Conservation (phyloP, 345 rosid genomes). For the Cardiospermum halicacabum region DNA sequence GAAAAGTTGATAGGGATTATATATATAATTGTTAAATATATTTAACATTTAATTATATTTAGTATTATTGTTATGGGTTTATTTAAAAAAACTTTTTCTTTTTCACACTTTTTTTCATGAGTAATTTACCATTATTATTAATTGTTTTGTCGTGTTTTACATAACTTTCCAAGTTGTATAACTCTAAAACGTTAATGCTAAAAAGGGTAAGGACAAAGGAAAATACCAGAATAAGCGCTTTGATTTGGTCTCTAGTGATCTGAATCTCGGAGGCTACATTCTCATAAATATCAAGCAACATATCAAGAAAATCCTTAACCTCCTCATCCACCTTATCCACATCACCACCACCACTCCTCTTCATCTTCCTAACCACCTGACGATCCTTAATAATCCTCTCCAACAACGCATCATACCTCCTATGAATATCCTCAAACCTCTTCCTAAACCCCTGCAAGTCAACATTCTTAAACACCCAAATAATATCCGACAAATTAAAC, state of each 20-base stretch:
- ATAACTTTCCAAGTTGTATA: no score
- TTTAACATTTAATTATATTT: no score
- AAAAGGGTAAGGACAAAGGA: no score
- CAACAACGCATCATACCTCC: slow-evolving; percentile 29
- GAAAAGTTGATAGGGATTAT: no score
- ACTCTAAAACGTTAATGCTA: no score
- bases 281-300: slow-evolving; percentile 33
- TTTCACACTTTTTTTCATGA: no score
- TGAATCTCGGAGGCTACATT: slow-evolving; percentile 23
- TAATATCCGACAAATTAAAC: slow-evolving; percentile 39
- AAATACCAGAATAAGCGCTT: slow-evolving; percentile 32
- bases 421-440: slow-evolving; percentile 25
- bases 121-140: no score
- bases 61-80: no score
- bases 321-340: slow-evolving; percentile 8
- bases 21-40: no score
- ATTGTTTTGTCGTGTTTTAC: no score
- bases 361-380: slow-evolving; percentile 19
- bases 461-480: slow-evolving; percentile 35
- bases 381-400: slow-evolving; percentile 31
- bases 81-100: no score
- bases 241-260: slow-evolving; percentile 32
- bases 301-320: slow-evolving; percentile 37
- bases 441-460: slow-evolving; percentile 34
- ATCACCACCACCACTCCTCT: background rate